phyloP scores from a whole-genome alignment of 1,139 yeast species.

The Blastobotrys proliferans region DNA sequence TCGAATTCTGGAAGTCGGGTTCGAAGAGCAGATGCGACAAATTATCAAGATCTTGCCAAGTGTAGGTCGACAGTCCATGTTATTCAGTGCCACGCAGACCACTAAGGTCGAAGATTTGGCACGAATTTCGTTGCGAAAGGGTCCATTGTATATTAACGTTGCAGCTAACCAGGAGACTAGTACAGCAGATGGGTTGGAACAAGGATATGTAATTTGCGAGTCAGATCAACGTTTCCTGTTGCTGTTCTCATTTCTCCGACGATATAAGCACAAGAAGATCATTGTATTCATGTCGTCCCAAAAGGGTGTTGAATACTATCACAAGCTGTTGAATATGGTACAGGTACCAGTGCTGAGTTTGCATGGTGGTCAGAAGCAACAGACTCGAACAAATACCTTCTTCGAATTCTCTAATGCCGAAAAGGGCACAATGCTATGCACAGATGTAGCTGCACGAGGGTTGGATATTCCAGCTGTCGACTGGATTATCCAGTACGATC shows the following conservation, averaged over 20 bases:
- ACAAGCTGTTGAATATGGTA: conserved; percentile 89
- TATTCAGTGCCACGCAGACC: conserved; percentile 97
- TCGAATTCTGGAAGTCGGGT: conserved; percentile 92
- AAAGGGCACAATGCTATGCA: conserved; percentile 86
- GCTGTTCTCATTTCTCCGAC: conserved; percentile 85
- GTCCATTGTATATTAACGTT: conserved; percentile 94
- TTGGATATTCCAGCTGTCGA: conserved; percentile 95
- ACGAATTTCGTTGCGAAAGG: conserved; percentile 88
- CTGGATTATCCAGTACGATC: conserved; percentile 97
- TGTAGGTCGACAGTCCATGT: conserved; percentile 93
- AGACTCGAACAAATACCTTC: conserved; percentile 94
- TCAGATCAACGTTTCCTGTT: conserved; percentile 89
- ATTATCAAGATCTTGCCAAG: conserved; percentile 90
- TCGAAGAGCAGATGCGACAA: conserved; percentile 98
- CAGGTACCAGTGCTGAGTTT: conserved; percentile 93
- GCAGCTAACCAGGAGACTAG: conserved; percentile 75
- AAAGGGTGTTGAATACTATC: conserved; percentile 93
- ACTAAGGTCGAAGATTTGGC: conserved; percentile 98
- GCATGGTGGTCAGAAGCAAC: conserved; percentile 98
- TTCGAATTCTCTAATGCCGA: conserved; percentile 97
- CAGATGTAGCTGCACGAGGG: conserved; percentile 98
- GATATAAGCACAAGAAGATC: conserved; percentile 79
- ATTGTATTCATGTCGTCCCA: conserved; percentile 95
- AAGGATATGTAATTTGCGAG: conserved; percentile 96
- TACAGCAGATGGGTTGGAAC: conserved; percentile 95